Evolutionary conservation across 2,329 filamentous ascomycete genomes (phyloP).

Genomic region (Pseudocercospora pini-densiflorae): DNA sequence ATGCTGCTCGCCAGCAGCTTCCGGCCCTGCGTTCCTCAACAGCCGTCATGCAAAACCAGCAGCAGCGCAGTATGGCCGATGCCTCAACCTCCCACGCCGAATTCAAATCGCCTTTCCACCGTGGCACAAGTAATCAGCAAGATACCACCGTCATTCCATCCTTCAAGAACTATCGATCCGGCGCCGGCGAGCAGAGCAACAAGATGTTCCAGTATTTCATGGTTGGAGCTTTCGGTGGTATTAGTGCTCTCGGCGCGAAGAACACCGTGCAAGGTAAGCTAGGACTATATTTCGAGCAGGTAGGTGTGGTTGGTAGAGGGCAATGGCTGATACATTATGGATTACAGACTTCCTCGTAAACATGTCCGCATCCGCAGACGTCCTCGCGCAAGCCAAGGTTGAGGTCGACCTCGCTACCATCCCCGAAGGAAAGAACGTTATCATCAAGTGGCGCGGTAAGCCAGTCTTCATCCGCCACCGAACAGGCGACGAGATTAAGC

Average conservation of each 20-base stretch:
- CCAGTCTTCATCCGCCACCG: conserved; percentile 99
- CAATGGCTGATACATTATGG: conserved; percentile 23
- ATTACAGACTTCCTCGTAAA: conserved; percentile 94
- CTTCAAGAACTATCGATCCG: conserved; percentile 85
- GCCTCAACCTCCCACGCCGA: conserved; percentile 46
- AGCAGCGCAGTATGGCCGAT: conserved; percentile 46
- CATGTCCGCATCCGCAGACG: conserved; percentile 99
- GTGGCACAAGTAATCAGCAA: conserved; percentile 40
- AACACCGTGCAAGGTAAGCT: conserved; percentile 92
- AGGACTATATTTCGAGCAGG: background rate
- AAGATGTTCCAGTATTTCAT: conserved; percentile 97
- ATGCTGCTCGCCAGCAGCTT: conserved; percentile 52
- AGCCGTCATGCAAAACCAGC: conserved; percentile 44
- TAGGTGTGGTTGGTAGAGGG: background rate
- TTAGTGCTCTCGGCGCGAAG: conserved; percentile 93
- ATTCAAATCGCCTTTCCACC: conserved; percentile 62
- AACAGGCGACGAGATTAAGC: conserved; percentile 88
- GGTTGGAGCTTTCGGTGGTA: conserved; percentile 92
- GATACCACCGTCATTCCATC: conserved; percentile 77
- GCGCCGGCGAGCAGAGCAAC: conserved; percentile 70
- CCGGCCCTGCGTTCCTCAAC: conserved; percentile 51
- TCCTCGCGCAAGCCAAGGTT: conserved; percentile 99
- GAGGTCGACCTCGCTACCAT: conserved; percentile 92
- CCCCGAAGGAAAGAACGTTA: conserved; percentile 99
- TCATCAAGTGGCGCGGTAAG: conserved; percentile 99